Conservation (phyloP, 371 early-diverging fungal genomes). For the Apophysomyces sp. region DNA sequence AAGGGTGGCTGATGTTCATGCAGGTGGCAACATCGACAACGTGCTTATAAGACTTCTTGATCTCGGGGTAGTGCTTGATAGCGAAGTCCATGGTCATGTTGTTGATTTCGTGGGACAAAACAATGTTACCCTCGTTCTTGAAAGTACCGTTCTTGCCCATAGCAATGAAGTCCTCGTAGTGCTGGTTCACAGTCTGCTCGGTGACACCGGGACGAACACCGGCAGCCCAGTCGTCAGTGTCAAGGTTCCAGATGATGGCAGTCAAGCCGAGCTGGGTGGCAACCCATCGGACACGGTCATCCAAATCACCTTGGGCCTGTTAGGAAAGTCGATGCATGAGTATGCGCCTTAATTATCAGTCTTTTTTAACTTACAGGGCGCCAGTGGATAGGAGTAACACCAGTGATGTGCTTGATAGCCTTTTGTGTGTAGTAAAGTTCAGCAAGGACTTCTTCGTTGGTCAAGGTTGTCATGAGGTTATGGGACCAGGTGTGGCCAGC, state of each 20-base stretch:
- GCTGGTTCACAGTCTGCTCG: conserved; percentile 31
- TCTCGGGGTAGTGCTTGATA: conserved; percentile 40
- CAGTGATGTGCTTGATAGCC: conserved; percentile 55
- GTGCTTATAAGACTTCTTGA: conserved; percentile 49
- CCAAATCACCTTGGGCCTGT: conserved; percentile 50
- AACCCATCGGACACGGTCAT: conserved; percentile 58
- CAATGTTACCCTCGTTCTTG: conserved; percentile 39
- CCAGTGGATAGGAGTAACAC: conserved; percentile 57
- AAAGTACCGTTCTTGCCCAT: conserved; percentile 48
- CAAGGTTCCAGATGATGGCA: conserved; percentile 51
- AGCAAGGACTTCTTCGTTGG: conserved; percentile 53
- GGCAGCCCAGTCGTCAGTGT: conserved; percentile 52
- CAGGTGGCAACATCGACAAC: conserved; percentile 52
- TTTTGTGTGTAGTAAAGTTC: conserved; percentile 55
- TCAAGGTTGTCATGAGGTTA: conserved; percentile 48
- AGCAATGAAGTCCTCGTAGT: conserved; percentile 38
- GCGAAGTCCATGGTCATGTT: conserved; percentile 55
- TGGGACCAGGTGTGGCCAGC: conserved; percentile 60
- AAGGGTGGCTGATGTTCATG: conserved; percentile 54
- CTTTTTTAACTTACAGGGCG: conserved; percentile 41
- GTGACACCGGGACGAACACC: conserved; percentile 30
- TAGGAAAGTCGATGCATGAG: neutral
- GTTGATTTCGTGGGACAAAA: conserved; percentile 53
- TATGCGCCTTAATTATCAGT: neutral
- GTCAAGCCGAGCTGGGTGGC: conserved; percentile 47